Evolutionary conservation across 2,329 filamentous ascomycete genomes (phyloP), one percentile per base, ranked within the genome.

Genomic region (Erysiphe pulchra): DNA sequence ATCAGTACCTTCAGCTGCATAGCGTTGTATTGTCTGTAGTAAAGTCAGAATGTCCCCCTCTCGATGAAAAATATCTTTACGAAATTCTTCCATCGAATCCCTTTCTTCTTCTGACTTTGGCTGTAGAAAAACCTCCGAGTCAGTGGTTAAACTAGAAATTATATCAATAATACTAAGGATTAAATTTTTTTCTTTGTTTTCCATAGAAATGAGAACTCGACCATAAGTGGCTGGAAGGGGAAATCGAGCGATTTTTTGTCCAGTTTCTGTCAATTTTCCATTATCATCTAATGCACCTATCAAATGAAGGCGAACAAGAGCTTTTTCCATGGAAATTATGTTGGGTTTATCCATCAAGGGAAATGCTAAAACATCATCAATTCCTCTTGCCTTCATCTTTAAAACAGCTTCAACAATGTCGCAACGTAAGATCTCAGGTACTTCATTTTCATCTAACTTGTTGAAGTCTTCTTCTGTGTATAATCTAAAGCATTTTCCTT

Each of bases 301-400:
- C 33, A 79, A 72, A 45, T 84, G 73, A 0, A 98, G 69, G 46
- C 90, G 80, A 6, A 90, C 61, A 1, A 94, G 65, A 0, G 86
- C 85, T 52, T 84, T 84, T 53, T 87, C 76, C 44, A 94, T 71
- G 0, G 81, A 71, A 50, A 92, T 79, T 2, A 75, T 63, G 9
- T 81, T 75, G 0, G 90, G 90, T 0, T 72, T 70, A 46, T 92
- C 85, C 58, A 95, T 76, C 42, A 94, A 73, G 0, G 87, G 84
- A 50, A 98, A 98, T 0, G 69, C 65, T 17, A 85, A 65, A 2
- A 93, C 72, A 56, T 95, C 79, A 24, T 81, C 69, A 12, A 95
- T 77, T 0, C 86, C 85, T 46, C 85, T 73, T 0, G 87, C 85
- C 60, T 93, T 94, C 80, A 98, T 92, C 0, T 82, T 92, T 10